phyloP scores from a whole-genome alignment of 2,329 filamentous ascomycete genomes.

The Aureobasidium sp. region DNA sequence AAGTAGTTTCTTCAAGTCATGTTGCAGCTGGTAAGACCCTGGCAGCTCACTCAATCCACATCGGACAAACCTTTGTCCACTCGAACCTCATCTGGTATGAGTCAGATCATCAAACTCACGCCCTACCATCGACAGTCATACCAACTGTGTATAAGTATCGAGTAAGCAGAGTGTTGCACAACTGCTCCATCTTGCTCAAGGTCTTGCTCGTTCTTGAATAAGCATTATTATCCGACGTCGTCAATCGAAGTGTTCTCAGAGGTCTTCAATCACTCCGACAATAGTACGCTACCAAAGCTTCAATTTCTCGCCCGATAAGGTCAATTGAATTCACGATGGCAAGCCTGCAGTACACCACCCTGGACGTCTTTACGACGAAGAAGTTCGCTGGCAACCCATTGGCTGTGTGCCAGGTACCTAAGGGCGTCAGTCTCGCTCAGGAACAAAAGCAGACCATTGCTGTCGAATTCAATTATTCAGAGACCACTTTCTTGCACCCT shows the following conservation, averaged over 20 bases:
- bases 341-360: conserved; percentile 28
- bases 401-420: conserved; percentile 46
- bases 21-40: not conserved
- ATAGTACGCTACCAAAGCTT: not conserved
- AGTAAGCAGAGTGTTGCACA: not conserved
- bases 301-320: not conserved
- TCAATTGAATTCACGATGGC: not conserved
- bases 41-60: not conserved
- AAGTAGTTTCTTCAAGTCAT: not conserved
- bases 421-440: conserved; percentile 32
- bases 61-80: not conserved
- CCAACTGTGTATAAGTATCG: not conserved
- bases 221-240: no score
- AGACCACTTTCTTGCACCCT: conserved; percentile 43
- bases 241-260: not conserved
- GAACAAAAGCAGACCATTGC: conserved; percentile 48
- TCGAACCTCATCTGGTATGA: not conserved
- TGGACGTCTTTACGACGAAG: conserved; percentile 45
- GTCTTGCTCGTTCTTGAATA: not conserved
- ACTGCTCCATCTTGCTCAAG: not conserved
- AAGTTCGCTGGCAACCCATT: conserved; percentile 48
- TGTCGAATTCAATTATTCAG: conserved; percentile 52
- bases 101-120: not conserved
- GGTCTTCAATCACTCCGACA: not conserved
- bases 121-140: not conserved